Percentiles rank a stretch among this genome's conserved stretches.
Evolutionary conservation across 73 alveolate genomes (phyloP).

Genomic region (Blepharisma stoltei): DNA sequence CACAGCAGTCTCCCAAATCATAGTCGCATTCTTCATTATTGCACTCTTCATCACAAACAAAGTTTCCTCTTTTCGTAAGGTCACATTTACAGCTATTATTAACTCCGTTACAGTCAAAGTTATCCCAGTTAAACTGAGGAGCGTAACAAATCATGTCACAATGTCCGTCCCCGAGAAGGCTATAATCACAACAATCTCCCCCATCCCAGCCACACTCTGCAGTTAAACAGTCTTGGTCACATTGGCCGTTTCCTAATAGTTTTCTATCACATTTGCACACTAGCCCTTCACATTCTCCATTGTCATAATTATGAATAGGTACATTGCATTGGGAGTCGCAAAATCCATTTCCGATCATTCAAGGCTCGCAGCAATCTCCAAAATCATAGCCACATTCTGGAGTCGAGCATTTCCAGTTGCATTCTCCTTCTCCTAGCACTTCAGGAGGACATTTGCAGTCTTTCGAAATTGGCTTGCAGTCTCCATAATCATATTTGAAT

Average conservation of each 20-base stretch:
- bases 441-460: not conserved
- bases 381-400: no score
- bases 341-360: not conserved
- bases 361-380: no score
- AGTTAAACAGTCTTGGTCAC: not conserved
- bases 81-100: no score
- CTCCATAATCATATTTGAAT: not conserved
- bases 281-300: not conserved
- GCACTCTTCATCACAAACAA: not conserved
- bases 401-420: no score
- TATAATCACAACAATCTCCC: constrained; percentile 5
- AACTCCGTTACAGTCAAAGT: not conserved
- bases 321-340: not conserved
- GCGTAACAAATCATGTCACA: not conserved
- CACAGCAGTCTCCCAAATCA: constrained; percentile 2
- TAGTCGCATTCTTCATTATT: constrained; percentile 6
- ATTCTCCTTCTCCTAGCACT: no score
- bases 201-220: not conserved
- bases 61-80: not conserved
- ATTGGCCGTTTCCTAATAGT: constrained; percentile 6
- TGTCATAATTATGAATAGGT: not conserved
- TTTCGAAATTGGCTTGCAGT: not conserved
- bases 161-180: not conserved
- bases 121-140: not conserved
- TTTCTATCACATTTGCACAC: not conserved